Evolutionary conservation across 305 asterid species (phyloP).

Genomic region (Striga hermonthica): DNA sequence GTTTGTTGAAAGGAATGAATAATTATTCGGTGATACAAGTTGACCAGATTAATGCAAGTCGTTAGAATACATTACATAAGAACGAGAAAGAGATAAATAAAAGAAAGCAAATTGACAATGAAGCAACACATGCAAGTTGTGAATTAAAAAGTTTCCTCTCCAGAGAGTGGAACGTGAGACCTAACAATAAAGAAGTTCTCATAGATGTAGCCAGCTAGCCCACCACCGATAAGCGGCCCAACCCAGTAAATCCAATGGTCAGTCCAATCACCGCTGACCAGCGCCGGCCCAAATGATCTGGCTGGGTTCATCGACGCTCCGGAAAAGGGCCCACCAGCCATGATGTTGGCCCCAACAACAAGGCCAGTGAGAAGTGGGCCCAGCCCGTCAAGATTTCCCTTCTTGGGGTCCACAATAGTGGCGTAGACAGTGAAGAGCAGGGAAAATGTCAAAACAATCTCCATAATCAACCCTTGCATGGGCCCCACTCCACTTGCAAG

Average conservation of each 20-base stretch:
- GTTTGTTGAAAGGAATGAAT: too few species aligned
- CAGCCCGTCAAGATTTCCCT: slow-evolving; percentile 69
- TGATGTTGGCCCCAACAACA: slow-evolving; percentile 82
- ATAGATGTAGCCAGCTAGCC: slow-evolving; percentile 69
- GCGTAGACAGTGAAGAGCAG: slow-evolving; percentile 81
- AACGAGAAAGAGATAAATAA: too few species aligned
- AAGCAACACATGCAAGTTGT: too few species aligned
- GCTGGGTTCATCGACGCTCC: slow-evolving; percentile 98
- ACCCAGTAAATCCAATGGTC: slow-evolving; percentile 96
- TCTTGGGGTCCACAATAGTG: slow-evolving; percentile 90
- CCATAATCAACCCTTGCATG: slow-evolving; percentile 75
- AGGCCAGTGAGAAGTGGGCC: slow-evolving; percentile 90
- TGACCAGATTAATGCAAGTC: too few species aligned
- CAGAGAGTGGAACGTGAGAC: slow-evolving; percentile 51
- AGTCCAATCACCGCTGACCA: slow-evolving; percentile 83
- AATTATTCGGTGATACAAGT: too few species aligned
- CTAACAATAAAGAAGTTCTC: slow-evolving; percentile 74
- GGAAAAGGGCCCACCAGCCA: slow-evolving; percentile 92
- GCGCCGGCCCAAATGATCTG: slow-evolving; percentile 86
- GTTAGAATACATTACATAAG: too few species aligned
- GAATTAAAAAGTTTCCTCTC: slow-evolving; percentile 39
- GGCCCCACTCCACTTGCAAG: slow-evolving; percentile 62
- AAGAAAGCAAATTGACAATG: too few species aligned
- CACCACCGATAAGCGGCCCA: slow-evolving; percentile 92
- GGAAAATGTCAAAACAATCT: slow-evolving; percentile 75